Evolutionary conservation across 352 stramenopile genomes (phyloP), one percentile per base, ranked within the genome.

Genomic region (Thalassiosira mediterranea): DNA sequence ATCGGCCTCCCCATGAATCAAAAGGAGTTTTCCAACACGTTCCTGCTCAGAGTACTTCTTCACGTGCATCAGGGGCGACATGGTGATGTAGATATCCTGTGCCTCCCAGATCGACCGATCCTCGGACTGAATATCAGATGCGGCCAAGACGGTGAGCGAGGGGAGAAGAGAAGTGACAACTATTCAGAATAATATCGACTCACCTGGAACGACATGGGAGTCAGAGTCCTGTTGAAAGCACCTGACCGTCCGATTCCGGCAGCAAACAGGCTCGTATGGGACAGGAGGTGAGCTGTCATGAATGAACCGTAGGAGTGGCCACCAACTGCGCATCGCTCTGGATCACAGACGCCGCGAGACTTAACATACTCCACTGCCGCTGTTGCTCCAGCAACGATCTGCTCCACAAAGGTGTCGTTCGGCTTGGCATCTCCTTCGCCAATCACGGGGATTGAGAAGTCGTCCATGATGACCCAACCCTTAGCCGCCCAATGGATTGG

Each of bases 151-250:
- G n/a, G n/a, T n/a, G n/a, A n/a, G n/a, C n/a, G n/a, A n/a, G n/a
- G n/a, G n/a, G n/a, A n/a, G n/a, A n/a, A n/a, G n/a, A n/a, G n/a
- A n/a, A n/a, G n/a, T n/a, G n/a, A n/a, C n/a, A n/a, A n/a, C n/a
- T n/a, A n/a, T n/a, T n/a, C n/a, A n/a, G n/a, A n/a, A 48, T 48
- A 5, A 38, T 23, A 15, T 10, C 10, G n/a, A 58, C 34, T 48
- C 58, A n/a, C n/a, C 65, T 82, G 73, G 63, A 82, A 82, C 44
- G 65, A 76, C 73, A 82, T 82, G 17, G 73, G 73, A 17, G 73
- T 82, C 21, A 82, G 66, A 32, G 73, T 82, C 21, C 73, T 56
- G 31, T 82, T 82, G 42, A 82, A 82, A 4, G 73, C 73, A 31
- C 73, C 73, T 19, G 73, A 82, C 51, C 73, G 57, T 5, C 65